Evolutionary conservation across 1,139 yeast species (phyloP), one percentile per base, ranked within the genome.

Genomic region (Sugiyamaella sp.): DNA sequence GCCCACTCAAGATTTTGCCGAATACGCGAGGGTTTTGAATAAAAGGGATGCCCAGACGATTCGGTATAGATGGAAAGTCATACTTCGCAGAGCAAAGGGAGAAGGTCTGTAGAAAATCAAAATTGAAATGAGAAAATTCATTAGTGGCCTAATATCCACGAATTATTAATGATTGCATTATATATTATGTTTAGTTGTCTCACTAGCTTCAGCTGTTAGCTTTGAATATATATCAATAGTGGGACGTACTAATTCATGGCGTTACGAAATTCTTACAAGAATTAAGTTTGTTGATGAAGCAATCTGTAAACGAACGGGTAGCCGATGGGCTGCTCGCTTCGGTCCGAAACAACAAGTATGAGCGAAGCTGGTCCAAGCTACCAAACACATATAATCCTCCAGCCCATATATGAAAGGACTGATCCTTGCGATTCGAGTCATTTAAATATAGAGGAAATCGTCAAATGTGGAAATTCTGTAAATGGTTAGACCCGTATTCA

Each of bases 41-140:
- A 69, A 69, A 49, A 59, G 72, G 19, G 72, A 69, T 52, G 66
- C 67, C 9, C 72, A 69, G 47, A 66, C 72, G 20, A 72, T 69
- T 22, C 60, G 72, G 45, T 69, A 69, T 54, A 57, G 72, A 33
- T 69, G 72, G 72, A 69, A 68, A 56, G 71, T 68, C 27, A 59
- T 69, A 21, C 62, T 69, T 5, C 60, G 69, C 29, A 59, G 72
- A 19, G 70, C 71, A 10, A 64, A 62, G 41, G 71, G 71, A 2
- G 64, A 62, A 32, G 58, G 58, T 24, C 24, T 47, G 45, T 52
- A 49, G 35, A 48, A 38, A 22, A 16, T n/a, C 9, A 19, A n/a
- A n/a, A 46, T 14, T n/a, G n/a, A 25, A 25, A 16, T 10, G 19
- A 35, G 35, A 16, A 37, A 19, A 46, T 12, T 10, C 6, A 6